Percentiles rank a stretch among this genome's conserved stretches.
Conservation (phyloP, 768 basidiomycete species). For the Mycena sanguinolenta region DNA sequence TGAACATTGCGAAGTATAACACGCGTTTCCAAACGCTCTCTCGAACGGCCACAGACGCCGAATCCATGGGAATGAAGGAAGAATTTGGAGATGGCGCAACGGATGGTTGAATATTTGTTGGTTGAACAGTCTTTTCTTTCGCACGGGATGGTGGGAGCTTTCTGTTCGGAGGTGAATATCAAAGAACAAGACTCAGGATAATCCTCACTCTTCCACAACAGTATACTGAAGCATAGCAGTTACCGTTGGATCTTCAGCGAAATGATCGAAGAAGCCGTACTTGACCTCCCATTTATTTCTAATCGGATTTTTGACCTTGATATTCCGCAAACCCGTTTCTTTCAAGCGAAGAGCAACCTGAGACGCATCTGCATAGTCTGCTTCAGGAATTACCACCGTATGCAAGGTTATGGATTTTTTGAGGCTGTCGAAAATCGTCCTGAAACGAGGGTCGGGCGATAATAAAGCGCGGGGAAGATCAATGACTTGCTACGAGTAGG, state of each 20-base stretch:
- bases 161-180: not conserved
- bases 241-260: too few species aligned
- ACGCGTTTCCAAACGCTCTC: conserved; percentile 28
- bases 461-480: conserved; percentile 3
- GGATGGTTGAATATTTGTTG: not conserved
- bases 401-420: not conserved
- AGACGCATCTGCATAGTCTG: not conserved
- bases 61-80: conserved; percentile 17
- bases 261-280: too few species aligned
- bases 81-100: conserved; percentile 3
- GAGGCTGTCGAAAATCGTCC: not conserved
- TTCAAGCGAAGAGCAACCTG: too few species aligned
- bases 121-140: not conserved
- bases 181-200: too few species aligned
- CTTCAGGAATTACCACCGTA: conserved; percentile 1
- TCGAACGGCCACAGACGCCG: not conserved
- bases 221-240: too few species aligned
- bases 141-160: too few species aligned
- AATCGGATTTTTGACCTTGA: too few species aligned
- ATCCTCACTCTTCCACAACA: too few species aligned
- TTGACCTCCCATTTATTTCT: too few species aligned
- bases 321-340: too few species aligned
- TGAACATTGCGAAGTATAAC: conserved; percentile 18
- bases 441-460: not conserved
- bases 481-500: not conserved